These are phyloP conservation scores for Rubia peregrina DNA, from an alignment of 305 asterid genomes.

Conservation along the genomic window DNA sequence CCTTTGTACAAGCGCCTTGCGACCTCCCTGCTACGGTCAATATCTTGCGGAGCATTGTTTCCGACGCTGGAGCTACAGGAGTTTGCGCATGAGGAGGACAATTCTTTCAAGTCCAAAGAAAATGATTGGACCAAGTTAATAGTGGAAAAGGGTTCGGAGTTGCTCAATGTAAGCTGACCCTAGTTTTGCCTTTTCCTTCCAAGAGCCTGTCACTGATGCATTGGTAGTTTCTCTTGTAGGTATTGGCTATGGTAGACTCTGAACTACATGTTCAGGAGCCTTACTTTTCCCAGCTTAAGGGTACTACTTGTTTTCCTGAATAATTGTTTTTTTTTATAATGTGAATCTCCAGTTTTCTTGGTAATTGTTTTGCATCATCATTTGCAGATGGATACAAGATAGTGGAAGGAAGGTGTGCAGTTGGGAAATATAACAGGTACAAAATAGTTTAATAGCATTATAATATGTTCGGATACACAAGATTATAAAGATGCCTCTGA, in stretches of 20 bases:
- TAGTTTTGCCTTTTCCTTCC: conserved; percentile 10
- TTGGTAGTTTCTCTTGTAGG: conserved; percentile 29
- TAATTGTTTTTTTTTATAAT: conserved; percentile 2
- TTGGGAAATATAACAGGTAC: conserved; percentile 58
- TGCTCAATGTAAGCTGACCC: conserved; percentile 41
- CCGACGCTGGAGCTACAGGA: conserved; percentile 23
- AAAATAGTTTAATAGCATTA: not conserved
- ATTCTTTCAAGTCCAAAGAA: conserved; percentile 30
- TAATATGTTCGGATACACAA: not conserved
- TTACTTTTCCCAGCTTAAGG: conserved; percentile 64
- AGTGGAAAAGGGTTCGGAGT: conserved; percentile 40
- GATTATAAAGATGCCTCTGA: not conserved
- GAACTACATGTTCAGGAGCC: conserved; percentile 92
- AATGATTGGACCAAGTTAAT: conserved; percentile 44
- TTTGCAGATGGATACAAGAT: conserved; percentile 64
- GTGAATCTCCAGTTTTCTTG: not conserved
- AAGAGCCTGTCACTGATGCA: conserved; percentile 8
- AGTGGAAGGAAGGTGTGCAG: conserved; percentile 87
- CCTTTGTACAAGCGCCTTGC: conserved; percentile 75
- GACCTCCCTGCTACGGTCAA: conserved; percentile 38
- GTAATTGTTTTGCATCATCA: not conserved
- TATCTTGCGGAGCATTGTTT: conserved; percentile 40
- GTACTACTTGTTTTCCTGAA: conserved; percentile 27
- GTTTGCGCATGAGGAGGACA: conserved; percentile 27
- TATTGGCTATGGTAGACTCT: conserved; percentile 54